These are phyloP conservation scores for Neopestalotiopsis sp. DNA, from an alignment of 2,329 filamentous ascomycete genomes.

Conservation along the genomic window DNA sequence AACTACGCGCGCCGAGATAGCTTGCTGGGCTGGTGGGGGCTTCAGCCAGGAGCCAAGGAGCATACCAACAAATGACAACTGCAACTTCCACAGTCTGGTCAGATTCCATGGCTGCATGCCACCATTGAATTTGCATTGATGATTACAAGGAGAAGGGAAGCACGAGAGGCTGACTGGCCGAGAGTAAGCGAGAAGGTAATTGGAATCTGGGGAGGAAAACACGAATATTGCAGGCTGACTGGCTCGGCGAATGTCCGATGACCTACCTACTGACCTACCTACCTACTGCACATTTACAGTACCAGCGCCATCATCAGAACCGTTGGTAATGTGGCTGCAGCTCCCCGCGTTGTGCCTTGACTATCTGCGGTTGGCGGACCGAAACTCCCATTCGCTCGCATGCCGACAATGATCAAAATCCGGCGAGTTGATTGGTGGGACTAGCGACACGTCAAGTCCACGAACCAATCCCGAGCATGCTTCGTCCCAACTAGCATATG, in stretches of 20 bases:
- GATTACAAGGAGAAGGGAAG: background rate
- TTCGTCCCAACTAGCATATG: constrained; percentile 25
- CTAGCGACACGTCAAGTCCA: constrained; percentile 25
- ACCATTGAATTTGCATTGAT: background rate
- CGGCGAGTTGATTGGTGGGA: constrained; percentile 28
- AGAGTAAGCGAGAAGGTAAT: background rate
- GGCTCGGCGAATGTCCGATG: too few relatives aligned
- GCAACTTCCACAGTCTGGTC: too few relatives aligned
- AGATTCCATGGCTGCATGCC: background rate
- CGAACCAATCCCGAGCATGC: constrained; percentile 28
- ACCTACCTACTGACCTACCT: background rate
- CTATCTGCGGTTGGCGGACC: constrained; percentile 30
- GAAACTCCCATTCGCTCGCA: constrained; percentile 29
- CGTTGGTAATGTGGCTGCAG: constrained; percentile 1
- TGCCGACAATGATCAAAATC: background rate
- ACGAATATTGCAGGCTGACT: background rate
- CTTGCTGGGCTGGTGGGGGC: too few relatives aligned
- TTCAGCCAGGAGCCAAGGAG: too few relatives aligned
- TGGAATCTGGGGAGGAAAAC: background rate
- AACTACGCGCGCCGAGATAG: too few relatives aligned
- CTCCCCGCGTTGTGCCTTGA: constrained; percentile 14
- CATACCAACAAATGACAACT: too few relatives aligned
- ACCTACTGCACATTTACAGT: background rate
- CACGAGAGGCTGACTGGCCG: background rate
- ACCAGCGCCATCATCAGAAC: background rate